A percentile compares a stretch with the other conserved stretches of the same genome.
These are phyloP conservation scores for Nakazawaea anatomiae DNA, from an alignment of 805 yeast genomes.

Conservation along the genomic window DNA sequence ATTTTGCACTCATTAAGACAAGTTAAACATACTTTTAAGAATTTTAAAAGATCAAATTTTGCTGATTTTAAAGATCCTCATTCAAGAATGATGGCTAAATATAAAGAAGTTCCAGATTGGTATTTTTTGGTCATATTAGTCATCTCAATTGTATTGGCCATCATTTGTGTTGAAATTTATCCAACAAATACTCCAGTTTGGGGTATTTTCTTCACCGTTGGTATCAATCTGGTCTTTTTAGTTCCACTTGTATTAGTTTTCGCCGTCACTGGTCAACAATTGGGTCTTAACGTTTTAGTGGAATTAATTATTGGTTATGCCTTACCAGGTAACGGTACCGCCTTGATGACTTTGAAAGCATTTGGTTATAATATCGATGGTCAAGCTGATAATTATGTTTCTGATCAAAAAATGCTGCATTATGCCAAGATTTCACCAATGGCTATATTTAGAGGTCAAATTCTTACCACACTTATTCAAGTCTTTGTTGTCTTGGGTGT, in stretches of 20 bases:
- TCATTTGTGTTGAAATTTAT: conserved; percentile 38
- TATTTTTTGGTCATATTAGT: conserved; percentile 25
- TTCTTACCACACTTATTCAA: conserved; percentile 26
- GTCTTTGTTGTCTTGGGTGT: conserved; percentile 25
- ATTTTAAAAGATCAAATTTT: conserved; percentile 15
- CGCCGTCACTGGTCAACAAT: conserved; percentile 40
- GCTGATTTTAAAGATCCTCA: conserved; percentile 43
- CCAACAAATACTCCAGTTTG: conserved; percentile 54
- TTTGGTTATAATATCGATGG: conserved; percentile 55
- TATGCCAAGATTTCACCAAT: conserved; percentile 55
- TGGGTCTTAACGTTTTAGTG: conserved; percentile 47
- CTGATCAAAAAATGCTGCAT: conserved; percentile 52
- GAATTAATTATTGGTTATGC: conserved; percentile 55
- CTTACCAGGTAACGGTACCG: conserved; percentile 48
- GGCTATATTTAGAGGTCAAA: conserved; percentile 45
- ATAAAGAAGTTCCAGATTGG: conserved; percentile 59
- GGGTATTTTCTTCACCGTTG: conserved; percentile 50
- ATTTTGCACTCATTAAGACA: conserved; percentile 32
- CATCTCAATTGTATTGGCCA: conserved; percentile 21
- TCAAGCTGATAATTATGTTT: conserved; percentile 57
- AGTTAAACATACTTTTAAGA: conserved; percentile 25
- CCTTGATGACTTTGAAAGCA: conserved; percentile 45
- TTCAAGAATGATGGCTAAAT: conserved; percentile 48
- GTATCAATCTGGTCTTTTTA: conserved; percentile 42
- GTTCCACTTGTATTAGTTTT: conserved; percentile 45